Evolutionary conservation across 108 stramenopile species (phyloP).

Genomic region (Mediolabrus comicus): DNA sequence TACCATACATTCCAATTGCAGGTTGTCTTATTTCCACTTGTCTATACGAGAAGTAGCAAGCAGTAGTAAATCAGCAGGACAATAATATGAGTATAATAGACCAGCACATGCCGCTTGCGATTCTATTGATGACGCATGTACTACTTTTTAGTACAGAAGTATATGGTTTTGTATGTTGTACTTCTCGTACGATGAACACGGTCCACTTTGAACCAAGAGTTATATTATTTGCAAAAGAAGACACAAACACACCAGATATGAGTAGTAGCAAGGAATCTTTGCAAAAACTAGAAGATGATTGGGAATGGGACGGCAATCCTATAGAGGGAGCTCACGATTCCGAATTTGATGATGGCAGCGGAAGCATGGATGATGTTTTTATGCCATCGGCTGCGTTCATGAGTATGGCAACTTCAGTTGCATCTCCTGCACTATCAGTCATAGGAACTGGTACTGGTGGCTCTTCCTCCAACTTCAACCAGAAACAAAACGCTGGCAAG

Average conservation of each 20-base stretch:
- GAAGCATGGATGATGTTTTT: conserved; percentile 2
- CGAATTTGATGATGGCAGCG: conserved; percentile 15
- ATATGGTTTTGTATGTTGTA: not conserved
- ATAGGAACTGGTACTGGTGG: not conserved
- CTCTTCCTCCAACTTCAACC: conserved; percentile 3
- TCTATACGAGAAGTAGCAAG: too few species aligned
- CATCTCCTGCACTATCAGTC: not conserved
- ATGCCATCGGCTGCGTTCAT: conserved; percentile 15
- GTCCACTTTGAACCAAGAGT: not conserved
- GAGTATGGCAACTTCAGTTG: conserved; percentile 11
- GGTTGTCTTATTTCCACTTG: too few species aligned
- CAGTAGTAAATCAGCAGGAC: too few species aligned
- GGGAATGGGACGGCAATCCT: conserved; percentile 11
- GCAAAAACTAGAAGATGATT: not conserved
- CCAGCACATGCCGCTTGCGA: not conserved
- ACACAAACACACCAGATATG: not conserved
- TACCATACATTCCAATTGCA: too few species aligned
- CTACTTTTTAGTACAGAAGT: not conserved
- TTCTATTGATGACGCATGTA: not conserved
- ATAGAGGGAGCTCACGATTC: conserved; percentile 20
- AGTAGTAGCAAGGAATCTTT: not conserved
- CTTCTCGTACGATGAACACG: not conserved
- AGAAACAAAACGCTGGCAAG: not conserved
- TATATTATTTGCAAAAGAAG: not conserved
- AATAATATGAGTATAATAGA: too few species aligned